Percentiles rank a stretch among this genome's conserved stretches.
Conservation (phyloP, 257 asterid genomes). For the Solanum lycopersicoides region DNA sequence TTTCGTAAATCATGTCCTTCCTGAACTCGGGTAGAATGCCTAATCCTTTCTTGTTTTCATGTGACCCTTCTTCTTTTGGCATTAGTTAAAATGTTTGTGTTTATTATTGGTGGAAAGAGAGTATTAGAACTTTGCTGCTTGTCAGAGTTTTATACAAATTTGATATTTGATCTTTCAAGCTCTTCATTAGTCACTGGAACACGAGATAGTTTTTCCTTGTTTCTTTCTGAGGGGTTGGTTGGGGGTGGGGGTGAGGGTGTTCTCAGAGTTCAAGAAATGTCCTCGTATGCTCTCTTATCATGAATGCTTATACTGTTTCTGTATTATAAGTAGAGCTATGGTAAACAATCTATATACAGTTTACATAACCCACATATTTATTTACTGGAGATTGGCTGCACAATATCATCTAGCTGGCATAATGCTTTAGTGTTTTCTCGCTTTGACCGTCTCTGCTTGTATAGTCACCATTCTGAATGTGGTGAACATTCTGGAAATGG, state of each 20-base stretch:
- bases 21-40: not conserved
- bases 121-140: not conserved
- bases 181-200: not conserved
- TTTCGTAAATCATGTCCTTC: not conserved
- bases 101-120: not conserved
- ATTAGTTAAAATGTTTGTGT: not conserved
- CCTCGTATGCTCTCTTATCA: not conserved
- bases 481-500: slow-evolving; percentile 57
- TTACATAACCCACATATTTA: not conserved
- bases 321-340: not conserved
- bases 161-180: not conserved
- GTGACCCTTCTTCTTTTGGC: not conserved
- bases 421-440: not conserved
- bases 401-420: not conserved
- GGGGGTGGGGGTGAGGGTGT: not conserved
- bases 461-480: slow-evolving; percentile 50
- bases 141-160: not conserved
- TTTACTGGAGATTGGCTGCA: not conserved
- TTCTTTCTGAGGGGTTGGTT: not conserved
- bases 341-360: not conserved
- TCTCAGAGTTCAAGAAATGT: not conserved
- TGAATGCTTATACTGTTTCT: not conserved
- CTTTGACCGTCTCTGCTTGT: not conserved
- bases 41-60: not conserved
- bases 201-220: not conserved